Evolutionary conservation across 2,329 filamentous ascomycete species (phyloP).

Genomic region (Botryotinia convoluta): DNA sequence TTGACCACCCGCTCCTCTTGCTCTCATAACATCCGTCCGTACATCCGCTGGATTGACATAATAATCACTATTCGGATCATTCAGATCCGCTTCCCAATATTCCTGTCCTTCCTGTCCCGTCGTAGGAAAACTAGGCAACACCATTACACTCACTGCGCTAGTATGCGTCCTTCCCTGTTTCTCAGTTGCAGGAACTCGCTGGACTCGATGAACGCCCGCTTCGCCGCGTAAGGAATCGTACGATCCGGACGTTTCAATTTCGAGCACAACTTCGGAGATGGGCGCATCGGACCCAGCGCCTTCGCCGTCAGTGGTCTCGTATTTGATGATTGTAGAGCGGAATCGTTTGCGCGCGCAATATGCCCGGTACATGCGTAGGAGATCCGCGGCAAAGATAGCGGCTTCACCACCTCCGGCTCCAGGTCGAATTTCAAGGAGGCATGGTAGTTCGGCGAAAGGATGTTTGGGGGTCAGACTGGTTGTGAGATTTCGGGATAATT

Average conservation of each 20-base stretch:
- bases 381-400: slow-evolving; percentile 80
- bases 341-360: slow-evolving; percentile 72
- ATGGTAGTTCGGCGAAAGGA: slow-evolving; percentile 85
- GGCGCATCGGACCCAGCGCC: slow-evolving; percentile 60
- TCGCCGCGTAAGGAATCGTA: slow-evolving; percentile 83
- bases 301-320: slow-evolving; percentile 69
- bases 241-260: slow-evolving; percentile 72
- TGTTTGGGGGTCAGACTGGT: slow-evolving; percentile 80
- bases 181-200: slow-evolving; percentile 89
- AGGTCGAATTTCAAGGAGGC: slow-evolving; percentile 86
- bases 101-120: slow-evolving; percentile 47
- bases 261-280: slow-evolving; percentile 82
- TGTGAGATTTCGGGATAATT: slow-evolving; percentile 66
- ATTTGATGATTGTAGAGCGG: slow-evolving; percentile 69
- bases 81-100: slow-evolving; percentile 58
- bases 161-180: slow-evolving; percentile 90
- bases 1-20: slow-evolving; percentile 88
- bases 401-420: slow-evolving; percentile 91
- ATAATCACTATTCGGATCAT: slow-evolving; percentile 87
- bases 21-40: slow-evolving; percentile 82
- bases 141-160: slow-evolving; percentile 86
- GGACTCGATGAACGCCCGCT: slow-evolving; percentile 91
- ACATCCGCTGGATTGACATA: slow-evolving; percentile 86
- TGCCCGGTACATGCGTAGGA: slow-evolving; percentile 85
- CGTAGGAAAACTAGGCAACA: slow-evolving; percentile 78